Evolutionary conservation across 106 monocot genomes (phyloP), one percentile per base, ranked within the genome.

Genomic region (Narthecium ossifragum): DNA sequence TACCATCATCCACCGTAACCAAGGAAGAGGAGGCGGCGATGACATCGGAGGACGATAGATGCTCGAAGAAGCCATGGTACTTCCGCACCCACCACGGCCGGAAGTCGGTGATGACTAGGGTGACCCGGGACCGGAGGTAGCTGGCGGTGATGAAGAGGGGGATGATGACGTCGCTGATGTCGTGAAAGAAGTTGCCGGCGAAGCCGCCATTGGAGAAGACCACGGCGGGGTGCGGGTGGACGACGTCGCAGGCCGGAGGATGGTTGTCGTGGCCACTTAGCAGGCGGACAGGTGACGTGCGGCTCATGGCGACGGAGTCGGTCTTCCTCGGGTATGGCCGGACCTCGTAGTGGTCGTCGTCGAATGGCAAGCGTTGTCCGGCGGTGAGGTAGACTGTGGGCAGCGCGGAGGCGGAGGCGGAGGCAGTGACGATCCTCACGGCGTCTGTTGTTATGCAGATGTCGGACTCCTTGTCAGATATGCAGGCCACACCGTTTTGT

Each of bases 181-280:
- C 85, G 67, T 85, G 85, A 76, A 70, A 85, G 76, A 80, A 76
- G 57, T 85, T 85, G 4, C 80, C 80, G 6, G 76, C 64, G 57
- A 53, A 80, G 32, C 85, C 85, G 0, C 80, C 85, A 34, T 47
- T 68, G 43, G 85, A 85, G 72, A 85, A 85, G n/a, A 80, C 31
- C 26, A 85, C 15, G 26, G 80, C 80, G 4, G 85, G 85, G 55
- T 49, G 23, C 5, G 61, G n/a, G 55, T 85, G 80, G 15, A 17
- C 39, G 58, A 63, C 45, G 33, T 66, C 47, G 66, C 85, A 85
- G 8, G 18, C 27, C 7, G 57, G 59, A 5, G 75, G 73, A 3
- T 41, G n/a, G 3, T 18, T 12, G 12, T 34, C 3, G 6, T 8
- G 29, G 45, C 15, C 31, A 4, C 51, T 6, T 14, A 67, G 13